phyloP scores from a whole-genome alignment of 75 land plant genomes.

The Cryptomeria japonica region DNA sequence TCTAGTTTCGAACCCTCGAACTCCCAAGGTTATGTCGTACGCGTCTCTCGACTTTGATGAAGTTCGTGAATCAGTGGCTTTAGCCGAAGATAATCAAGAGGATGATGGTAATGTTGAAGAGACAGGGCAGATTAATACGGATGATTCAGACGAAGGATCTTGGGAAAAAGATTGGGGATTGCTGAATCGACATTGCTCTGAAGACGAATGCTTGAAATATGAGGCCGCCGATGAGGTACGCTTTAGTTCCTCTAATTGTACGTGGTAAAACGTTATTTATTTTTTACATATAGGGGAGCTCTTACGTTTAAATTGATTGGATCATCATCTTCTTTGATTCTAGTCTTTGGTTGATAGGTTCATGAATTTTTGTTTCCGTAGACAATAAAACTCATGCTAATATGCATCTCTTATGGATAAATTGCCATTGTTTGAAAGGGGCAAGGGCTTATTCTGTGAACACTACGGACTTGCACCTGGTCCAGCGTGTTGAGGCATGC shows the following conservation, averaged over 20 bases:
- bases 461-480: not conserved
- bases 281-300: not conserved
- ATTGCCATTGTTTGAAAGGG: not conserved
- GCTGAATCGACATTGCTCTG: not conserved
- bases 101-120: not conserved
- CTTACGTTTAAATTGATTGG: not conserved
- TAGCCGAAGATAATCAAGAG: conserved; percentile 1
- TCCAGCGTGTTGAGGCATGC: not conserved
- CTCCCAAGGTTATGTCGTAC: conserved; percentile 30
- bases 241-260: not conserved
- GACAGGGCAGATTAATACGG: not conserved
- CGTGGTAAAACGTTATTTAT: not conserved
- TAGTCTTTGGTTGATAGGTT: not conserved
- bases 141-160: not conserved
- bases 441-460: not conserved
- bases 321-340: not conserved
- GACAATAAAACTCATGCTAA: not conserved
- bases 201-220: conserved; percentile 34
- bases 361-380: not conserved
- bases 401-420: not conserved
- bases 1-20: conserved; percentile 26
- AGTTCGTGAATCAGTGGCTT: not conserved
- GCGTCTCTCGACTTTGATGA: conserved; percentile 37
- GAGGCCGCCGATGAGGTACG: conserved; percentile 37
- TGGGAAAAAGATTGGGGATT: conserved; percentile 19